Base-by-base conservation (phyloP, 2,329 filamentous ascomycete genomes). In the Hypoxylon sp. region DNA sequence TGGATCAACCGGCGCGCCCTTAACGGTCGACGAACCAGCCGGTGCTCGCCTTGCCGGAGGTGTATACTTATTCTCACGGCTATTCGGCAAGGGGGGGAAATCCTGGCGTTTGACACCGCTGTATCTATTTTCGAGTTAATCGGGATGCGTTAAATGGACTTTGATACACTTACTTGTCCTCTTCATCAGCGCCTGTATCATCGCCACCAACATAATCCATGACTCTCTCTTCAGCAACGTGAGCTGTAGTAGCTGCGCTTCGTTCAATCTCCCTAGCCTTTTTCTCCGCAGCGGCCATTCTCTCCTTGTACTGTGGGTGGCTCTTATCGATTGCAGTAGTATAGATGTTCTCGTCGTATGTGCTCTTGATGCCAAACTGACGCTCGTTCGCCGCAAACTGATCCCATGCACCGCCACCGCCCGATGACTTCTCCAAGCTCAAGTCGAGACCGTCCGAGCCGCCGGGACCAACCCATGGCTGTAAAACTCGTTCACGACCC, bases 311-410 rank as follows among this genome's bases (percentile, higher is more conserved):
- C 59, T 91, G 86, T 0, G 96, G 94, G 74, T 97, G 90, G 70
- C 81, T 92, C 76, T 90, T 93, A 80, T 99, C 90, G 76, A 99
- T 97, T 44, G 88, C 83, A 9, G 96, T 99, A 1, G 96, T 99
- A 82, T 99, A 99, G 47, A 96, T 89, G 74, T 93, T 94, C 81
- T 98, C 96, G 76, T 98, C 90, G 78, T 98, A 99, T 75, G 94
- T 94, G 57, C 92, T 96, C 80, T 90, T 93, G 42, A 97, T 82
- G 37, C 96, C 96, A 77, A 97, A 98, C 31, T 94, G 88, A 62
- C 90, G 87, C 81, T 97, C 93, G 76, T 98, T 98, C 70, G 88
- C 91, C 64, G 93, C 92, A 77, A 99, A 99, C 79, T 99, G 96
- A 78, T 99, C 95, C 96, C 96, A 99, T 9, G 82, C 9, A 53